Evolutionary conservation across 2,329 filamentous ascomycete genomes (phyloP).

Genomic region (Fusarium robinianum): DNA sequence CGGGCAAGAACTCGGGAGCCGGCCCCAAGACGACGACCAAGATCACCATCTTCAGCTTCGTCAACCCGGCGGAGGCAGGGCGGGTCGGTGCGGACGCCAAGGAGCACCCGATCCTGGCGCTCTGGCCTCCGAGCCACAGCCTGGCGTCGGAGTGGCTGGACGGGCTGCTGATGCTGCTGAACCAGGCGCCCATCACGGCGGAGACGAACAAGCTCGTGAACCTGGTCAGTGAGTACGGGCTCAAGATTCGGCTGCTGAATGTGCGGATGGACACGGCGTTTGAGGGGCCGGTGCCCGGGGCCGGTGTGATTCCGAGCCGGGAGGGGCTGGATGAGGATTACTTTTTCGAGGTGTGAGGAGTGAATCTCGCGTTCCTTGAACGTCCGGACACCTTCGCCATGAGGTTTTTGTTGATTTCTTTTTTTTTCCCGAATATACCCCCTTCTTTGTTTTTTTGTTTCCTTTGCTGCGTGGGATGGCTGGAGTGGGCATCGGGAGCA

Average conservation of each 20-base stretch:
- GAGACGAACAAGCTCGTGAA: constrained; percentile 91
- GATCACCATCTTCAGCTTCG: constrained; percentile 86
- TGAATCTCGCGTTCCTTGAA: neutral
- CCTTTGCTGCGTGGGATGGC: constrained; percentile 13
- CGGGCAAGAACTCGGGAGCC: constrained; percentile 44
- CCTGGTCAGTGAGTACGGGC: constrained; percentile 84
- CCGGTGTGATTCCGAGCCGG: constrained; percentile 76
- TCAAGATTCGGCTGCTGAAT: constrained; percentile 92
- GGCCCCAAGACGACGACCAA: constrained; percentile 67
- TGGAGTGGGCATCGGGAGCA: constrained; percentile 15
- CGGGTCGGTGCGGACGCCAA: constrained; percentile 44
- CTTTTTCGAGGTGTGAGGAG: constrained; percentile 74
- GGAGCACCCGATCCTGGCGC: constrained; percentile 78
- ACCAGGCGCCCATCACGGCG: constrained; percentile 94
- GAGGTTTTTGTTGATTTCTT: constrained; percentile 11
- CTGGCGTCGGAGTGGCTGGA: constrained; percentile 96
- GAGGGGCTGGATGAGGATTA: constrained; percentile 91
- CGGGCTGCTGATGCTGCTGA: constrained; percentile 89
- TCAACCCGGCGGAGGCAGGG: constrained; percentile 47
- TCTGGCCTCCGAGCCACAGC: constrained; percentile 79
- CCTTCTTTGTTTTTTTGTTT: constrained; percentile 11
- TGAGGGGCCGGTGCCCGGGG: constrained; percentile 67
- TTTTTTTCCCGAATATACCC: constrained; percentile 27
- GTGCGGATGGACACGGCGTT: constrained; percentile 81
- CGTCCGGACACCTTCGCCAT: neutral